Conservation (phyloP, 2,329 filamentous ascomycete species). For the Stromatinia cepivora region DNA sequence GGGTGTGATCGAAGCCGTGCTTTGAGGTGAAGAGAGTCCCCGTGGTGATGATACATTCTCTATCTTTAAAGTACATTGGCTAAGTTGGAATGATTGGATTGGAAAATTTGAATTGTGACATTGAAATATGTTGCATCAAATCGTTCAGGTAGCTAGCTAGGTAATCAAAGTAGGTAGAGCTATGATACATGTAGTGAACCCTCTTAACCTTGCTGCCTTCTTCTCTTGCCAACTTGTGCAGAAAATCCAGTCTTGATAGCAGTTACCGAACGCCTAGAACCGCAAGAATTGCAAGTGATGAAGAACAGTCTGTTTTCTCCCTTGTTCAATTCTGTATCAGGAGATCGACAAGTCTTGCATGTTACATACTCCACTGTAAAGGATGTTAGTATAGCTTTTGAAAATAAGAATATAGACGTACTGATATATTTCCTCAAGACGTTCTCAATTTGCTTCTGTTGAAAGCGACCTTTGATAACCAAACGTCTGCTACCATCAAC, state of each 20-base stretch:
- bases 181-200: too few species aligned
- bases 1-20: too few species aligned
- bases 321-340: slow-evolving; percentile 95
- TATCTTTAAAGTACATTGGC: not conserved
- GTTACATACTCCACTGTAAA: slow-evolving; percentile 82
- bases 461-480: slow-evolving; percentile 99
- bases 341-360: slow-evolving; percentile 96
- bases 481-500: slow-evolving; percentile 89
- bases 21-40: too few species aligned
- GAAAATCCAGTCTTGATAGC: slow-evolving; percentile 99
- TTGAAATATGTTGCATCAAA: not conserved
- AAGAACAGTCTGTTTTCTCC: slow-evolving; percentile 99
- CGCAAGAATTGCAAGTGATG: slow-evolving; percentile 91
- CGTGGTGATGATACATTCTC: too few species aligned
- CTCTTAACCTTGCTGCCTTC: slow-evolving; percentile 81
- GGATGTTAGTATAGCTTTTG: slow-evolving; percentile 31
- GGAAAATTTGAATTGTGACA: not conserved
- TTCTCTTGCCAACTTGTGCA: slow-evolving; percentile 97
- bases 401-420: slow-evolving; percentile 51
- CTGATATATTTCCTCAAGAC: slow-evolving; percentile 93
- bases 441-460: slow-evolving; percentile 99
- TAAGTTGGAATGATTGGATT: not conserved
- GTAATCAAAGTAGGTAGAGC: too few species aligned
- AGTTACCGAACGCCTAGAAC: slow-evolving; percentile 81
- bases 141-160: too few species aligned